These are phyloP conservation scores for bread wheat (Triticum aestivum) DNA, from an alignment of 176 grass and related monocot species.

Conservation along the genomic window DNA sequence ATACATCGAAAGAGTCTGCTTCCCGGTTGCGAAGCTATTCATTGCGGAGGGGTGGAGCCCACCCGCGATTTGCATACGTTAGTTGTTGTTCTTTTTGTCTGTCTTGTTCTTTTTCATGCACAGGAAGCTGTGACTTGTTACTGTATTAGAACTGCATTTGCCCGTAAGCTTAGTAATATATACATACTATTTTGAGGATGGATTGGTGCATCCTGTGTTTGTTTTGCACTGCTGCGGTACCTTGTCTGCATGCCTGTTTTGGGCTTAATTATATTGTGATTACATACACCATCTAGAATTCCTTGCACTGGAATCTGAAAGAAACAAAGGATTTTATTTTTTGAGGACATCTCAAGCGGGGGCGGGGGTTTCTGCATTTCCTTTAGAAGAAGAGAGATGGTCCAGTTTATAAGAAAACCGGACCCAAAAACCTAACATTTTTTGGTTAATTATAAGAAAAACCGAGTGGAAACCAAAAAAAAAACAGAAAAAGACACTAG, in stretches of 20 bases:
- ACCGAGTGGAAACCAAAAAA: too few relatives aligned
- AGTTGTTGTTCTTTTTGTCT: conserved; percentile 8
- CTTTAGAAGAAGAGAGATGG: too few relatives aligned
- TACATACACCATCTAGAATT: conserved; percentile 1
- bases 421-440: too few relatives aligned
- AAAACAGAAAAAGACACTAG: too few relatives aligned
- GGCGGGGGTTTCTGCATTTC: too few relatives aligned
- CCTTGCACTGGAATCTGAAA: not conserved
- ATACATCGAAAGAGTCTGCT: conserved; percentile 38
- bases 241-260: conserved; percentile 10
- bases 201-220: conserved; percentile 24
- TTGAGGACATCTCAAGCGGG: not conserved
- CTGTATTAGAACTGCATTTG: not conserved
- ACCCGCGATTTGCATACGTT: not conserved
- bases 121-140: conserved; percentile 35
- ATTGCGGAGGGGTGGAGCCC: conserved; percentile 31
- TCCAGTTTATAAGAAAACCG: too few relatives aligned
- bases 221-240: not conserved
- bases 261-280: conserved; percentile 11
- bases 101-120: conserved; percentile 7
- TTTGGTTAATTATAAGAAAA: too few relatives aligned
- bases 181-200: conserved; percentile 14
- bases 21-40: conserved; percentile 42
- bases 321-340: not conserved
- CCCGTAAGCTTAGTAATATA: conserved; percentile 17